Evolutionary conservation across 305 asterid genomes (phyloP), one percentile per base, ranked within the genome.

Genomic region (Galium porrigens): DNA sequence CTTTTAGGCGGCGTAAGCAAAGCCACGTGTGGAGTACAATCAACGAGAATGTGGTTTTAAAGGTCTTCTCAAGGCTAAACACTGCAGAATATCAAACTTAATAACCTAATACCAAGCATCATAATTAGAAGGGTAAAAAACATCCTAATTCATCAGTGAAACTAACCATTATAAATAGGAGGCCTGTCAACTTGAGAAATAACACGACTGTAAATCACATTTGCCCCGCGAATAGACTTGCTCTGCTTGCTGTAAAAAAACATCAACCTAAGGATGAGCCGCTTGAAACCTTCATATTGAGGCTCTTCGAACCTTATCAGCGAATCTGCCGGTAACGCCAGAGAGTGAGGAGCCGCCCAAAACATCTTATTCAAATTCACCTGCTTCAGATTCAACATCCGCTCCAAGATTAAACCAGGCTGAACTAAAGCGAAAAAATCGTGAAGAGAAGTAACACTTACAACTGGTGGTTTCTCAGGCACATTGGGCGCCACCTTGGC

Each of bases 1-100:
- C 87, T 83, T 84, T 89, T 56, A 92, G 71, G 58, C 98, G 95
- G 51, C 91, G 85, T 64, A 92, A 78, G 79, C 84, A 82, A 74
- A 89, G 95, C 98, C 98, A 92, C 95, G 83, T 85, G 69, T 92
- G 98, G 67, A 92, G 81, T 65, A 89, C 89, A 65, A 91, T 94
- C 83, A 91, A 76, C 7, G 98, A 81, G 75, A 79, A 91, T 63
- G 96, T 85, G 59, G 95, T 85, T 79, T 83, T 89, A 73, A 91
- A 91, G 68, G 90, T 91, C 78, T 85, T 79, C 88, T 91, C 98
- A 90, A 92, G 81, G 85, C 84, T 85, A 82, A 92, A 92, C 72
- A 83, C 96, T 91, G 92, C 84, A 77, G 20, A 72, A 58, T 46
- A 70, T 34, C 61, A 56, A 36, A 66, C 72, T 58, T n/a, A 11